These are phyloP conservation scores for Solanum okadae DNA, from an alignment of 257 asterid genomes.

Conservation along the genomic window DNA sequence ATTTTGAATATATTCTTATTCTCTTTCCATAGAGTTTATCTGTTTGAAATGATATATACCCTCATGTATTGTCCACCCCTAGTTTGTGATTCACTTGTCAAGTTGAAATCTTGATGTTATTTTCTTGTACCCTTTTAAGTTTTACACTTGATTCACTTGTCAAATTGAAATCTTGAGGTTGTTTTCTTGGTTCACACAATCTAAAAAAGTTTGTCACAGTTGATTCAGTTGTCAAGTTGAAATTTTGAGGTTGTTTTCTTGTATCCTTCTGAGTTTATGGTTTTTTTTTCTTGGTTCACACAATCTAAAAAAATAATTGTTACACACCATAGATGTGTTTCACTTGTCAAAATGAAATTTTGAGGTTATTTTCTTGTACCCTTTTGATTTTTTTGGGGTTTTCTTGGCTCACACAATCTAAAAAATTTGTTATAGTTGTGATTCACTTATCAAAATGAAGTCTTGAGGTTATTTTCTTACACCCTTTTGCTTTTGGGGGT, in stretches of 20 bases:
- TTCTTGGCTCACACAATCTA: conserved; percentile 5
- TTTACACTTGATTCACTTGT: conserved; percentile 8
- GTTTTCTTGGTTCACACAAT: not conserved
- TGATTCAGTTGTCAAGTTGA: conserved; percentile 24
- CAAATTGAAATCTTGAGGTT: conserved; percentile 20
- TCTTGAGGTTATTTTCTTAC: conserved; percentile 15
- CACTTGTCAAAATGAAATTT: conserved; percentile 8
- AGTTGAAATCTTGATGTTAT: conserved; percentile 14
- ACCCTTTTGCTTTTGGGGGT: conserved; percentile 17
- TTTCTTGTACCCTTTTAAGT: conserved; percentile 20
- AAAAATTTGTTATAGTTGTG: not conserved
- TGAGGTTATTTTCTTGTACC: not conserved
- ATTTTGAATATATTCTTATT: conserved; percentile 31
- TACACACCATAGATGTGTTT: conserved; percentile 7
- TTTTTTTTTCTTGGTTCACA: conserved; percentile 14
- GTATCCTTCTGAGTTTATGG: conserved; percentile 12
- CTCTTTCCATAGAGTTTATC: not conserved
- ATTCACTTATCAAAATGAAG: conserved; percentile 22
- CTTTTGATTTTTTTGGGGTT: not conserved
- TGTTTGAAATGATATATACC: conserved; percentile 5
- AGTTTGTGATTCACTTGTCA: conserved; percentile 12
- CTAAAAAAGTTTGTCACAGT: not conserved
- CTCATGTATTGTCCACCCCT: conserved; percentile 1
- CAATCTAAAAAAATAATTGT: not conserved
- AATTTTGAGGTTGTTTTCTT: conserved; percentile 15